Evolutionary conservation across 768 basidiomycete species (phyloP), one percentile per base, ranked within the genome.

Genomic region (Hypsizygus marmoreus): DNA sequence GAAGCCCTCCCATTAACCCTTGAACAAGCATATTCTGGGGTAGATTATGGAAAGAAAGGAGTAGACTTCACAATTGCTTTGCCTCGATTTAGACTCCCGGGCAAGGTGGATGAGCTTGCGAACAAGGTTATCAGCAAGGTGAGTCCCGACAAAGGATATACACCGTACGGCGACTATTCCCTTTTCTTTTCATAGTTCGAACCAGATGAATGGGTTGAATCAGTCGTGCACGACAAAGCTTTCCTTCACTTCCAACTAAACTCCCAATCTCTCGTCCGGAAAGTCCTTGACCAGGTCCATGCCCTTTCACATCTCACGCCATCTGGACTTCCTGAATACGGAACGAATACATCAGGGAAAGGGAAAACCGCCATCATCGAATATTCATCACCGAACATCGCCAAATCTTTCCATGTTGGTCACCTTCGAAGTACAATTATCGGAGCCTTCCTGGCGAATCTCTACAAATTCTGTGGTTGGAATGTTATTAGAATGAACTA

Each of bases 371-470:
- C 89, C 50, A 64, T 95, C 55, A 77, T 95, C 59, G 95, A 98
- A 67, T 98, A 91, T 67, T 97, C 93, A 1, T 91, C 90, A 2
- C 95, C 95, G 12, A 98, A 99, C 62, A 97, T 98, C 56, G 95
- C 95, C 14, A 99, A 99, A 64, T 87, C 88, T 4, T 98, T 98
- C 81, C 95, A 99, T 57, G 94, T 97, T 41, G 97, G 95, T 11
- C 95, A 98, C 67, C 70, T 98, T 49, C 81, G 95, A 29, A 94
- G 91, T 43, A 99, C 95, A n/a, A 99, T 99, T 65, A 95, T 98
- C 61, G 95, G 95, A n/a, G 87, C 91, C 0, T 97, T 97, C 73
- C 67, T 97, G 47, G 74, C 81, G 8, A 97, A 97, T 68, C 57
- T 97, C 31, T 95, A 98, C 75, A 86, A 84, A 60, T 79, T 91